Evolutionary conservation across 305 asterid species (phyloP).

Genomic region (Striga hermonthica): DNA sequence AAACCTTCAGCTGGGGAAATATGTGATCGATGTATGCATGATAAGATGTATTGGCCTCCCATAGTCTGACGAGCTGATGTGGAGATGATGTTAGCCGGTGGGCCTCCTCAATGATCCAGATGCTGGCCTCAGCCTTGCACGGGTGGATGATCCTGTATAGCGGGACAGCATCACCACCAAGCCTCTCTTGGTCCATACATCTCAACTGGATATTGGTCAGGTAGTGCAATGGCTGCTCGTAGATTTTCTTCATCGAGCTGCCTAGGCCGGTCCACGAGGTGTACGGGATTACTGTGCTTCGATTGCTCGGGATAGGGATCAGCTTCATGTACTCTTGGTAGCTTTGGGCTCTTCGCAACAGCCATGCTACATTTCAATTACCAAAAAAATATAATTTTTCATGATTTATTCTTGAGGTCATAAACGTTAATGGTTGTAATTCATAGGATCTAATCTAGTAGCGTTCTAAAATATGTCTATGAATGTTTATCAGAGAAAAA

Average conservation of each 20-base stretch:
- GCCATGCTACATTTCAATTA: slow-evolving; percentile 43
- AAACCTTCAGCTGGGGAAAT: slow-evolving; percentile 34
- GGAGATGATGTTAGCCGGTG: slow-evolving; percentile 57
- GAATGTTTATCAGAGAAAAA: too few relatives aligned
- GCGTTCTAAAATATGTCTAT: too few relatives aligned
- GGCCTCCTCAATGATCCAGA: slow-evolving; percentile 75
- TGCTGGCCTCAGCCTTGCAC: slow-evolving; percentile 59
- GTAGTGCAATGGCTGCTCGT: slow-evolving; percentile 80
- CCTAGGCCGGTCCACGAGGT: slow-evolving; percentile 73
- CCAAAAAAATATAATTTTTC: too few relatives aligned
- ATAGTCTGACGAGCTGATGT: slow-evolving; percentile 46
- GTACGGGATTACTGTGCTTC: slow-evolving; percentile 55
- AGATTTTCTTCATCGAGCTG: slow-evolving; percentile 54
- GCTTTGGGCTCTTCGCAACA: slow-evolving; percentile 47
- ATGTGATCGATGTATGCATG: slow-evolving; percentile 49
- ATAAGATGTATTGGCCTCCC: slow-evolving; percentile 52
- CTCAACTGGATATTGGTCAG: slow-evolving; percentile 63
- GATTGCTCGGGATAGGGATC: slow-evolving; percentile 52
- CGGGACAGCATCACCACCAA: slow-evolving; percentile 44
- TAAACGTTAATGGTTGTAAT: too few relatives aligned
- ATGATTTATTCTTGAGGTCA: too few relatives aligned
- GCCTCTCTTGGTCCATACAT: slow-evolving; percentile 48
- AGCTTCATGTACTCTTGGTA: slow-evolving; percentile 78
- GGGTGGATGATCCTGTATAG: slow-evolving; percentile 58
- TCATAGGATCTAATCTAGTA: too few relatives aligned